Evolutionary conservation across 2,329 filamentous ascomycete genomes (phyloP).

Genomic region (Colletotrichum chlorophyti): DNA sequence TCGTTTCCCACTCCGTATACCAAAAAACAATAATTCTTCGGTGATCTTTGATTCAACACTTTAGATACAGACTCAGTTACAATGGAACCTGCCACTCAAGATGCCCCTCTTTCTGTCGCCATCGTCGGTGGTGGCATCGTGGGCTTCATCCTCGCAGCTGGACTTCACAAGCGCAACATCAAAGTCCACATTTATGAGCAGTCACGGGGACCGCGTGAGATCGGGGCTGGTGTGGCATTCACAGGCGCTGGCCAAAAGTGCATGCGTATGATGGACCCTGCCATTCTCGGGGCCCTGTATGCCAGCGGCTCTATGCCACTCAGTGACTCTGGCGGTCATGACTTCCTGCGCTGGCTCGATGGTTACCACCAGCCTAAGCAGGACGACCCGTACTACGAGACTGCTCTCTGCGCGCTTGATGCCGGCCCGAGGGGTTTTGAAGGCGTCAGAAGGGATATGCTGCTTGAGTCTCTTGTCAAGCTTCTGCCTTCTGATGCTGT

Average conservation of each 20-base stretch:
- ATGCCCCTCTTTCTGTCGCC: constrained; percentile 43
- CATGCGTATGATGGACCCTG: constrained; percentile 58
- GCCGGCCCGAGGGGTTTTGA: not conserved
- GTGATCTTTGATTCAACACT: not conserved
- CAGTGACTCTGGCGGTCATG: not conserved
- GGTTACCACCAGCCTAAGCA: not conserved
- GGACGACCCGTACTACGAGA: not conserved
- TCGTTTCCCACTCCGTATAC: not conserved
- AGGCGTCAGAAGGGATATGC: not conserved
- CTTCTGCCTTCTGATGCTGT: constrained; percentile 5
- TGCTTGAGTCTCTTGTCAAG: constrained; percentile 13
- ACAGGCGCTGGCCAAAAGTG: constrained; percentile 62
- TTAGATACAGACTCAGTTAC: not conserved
- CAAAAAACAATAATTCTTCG: not conserved
- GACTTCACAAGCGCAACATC: constrained; percentile 43
- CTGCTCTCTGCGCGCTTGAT: not conserved
- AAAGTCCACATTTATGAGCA: constrained; percentile 61
- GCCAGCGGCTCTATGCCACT: not conserved
- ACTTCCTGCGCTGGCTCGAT: not conserved
- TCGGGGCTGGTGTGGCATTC: constrained; percentile 64
- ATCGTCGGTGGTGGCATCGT: constrained; percentile 67
- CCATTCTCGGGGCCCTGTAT: constrained; percentile 40
- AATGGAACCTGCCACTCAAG: not conserved
- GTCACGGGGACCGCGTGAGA: constrained; percentile 59
- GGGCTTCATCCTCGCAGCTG: constrained; percentile 60